phyloP scores from a whole-genome alignment of 768 basidiomycete genomes.

The Glaciozyma martinii region DNA sequence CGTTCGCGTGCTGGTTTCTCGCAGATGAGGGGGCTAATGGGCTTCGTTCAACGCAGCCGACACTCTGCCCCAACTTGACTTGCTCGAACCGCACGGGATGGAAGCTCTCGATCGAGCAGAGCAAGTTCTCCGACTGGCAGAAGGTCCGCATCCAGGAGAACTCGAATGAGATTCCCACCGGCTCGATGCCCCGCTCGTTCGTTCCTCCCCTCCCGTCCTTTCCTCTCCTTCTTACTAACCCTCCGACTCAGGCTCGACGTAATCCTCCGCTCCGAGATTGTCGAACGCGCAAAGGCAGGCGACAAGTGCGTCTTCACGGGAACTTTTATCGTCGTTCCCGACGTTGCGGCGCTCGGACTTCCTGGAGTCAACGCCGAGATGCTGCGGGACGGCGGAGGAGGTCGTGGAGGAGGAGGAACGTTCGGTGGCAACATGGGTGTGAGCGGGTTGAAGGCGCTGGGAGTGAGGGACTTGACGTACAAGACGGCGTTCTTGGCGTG shows the following conservation, averaged over 20 bases:
- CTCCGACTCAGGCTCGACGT: slow-evolving; percentile 66
- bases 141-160: slow-evolving; percentile 99
- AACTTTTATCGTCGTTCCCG: slow-evolving; percentile 95
- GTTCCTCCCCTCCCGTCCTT: slow-evolving; percentile 14
- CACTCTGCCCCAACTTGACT: slow-evolving; percentile 84
- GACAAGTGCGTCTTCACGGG: slow-evolving; percentile 98
- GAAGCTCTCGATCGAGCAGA: slow-evolving; percentile 91
- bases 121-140: slow-evolving; percentile 98
- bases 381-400: slow-evolving; percentile 69
- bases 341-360: slow-evolving; percentile 88
- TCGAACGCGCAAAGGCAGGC: slow-evolving; percentile 97
- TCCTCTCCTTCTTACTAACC: not conserved
- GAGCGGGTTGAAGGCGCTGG: slow-evolving; percentile 84
- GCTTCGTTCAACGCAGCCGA: slow-evolving; percentile 54
- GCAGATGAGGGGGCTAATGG: not conserved
- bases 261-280: slow-evolving; percentile 85
- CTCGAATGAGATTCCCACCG: slow-evolving; percentile 95
- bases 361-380: slow-evolving; percentile 91
- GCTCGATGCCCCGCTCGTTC: slow-evolving; percentile 79
- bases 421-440: slow-evolving; percentile 55
- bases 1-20: not conserved
- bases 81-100: slow-evolving; percentile 84
- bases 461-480: slow-evolving; percentile 91
- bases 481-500: slow-evolving; percentile 98
- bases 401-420: slow-evolving; percentile 55